These are phyloP conservation scores for Blastocladiella britannica DNA, from an alignment of 192 early-diverging fungal species.

Conservation along the genomic window DNA sequence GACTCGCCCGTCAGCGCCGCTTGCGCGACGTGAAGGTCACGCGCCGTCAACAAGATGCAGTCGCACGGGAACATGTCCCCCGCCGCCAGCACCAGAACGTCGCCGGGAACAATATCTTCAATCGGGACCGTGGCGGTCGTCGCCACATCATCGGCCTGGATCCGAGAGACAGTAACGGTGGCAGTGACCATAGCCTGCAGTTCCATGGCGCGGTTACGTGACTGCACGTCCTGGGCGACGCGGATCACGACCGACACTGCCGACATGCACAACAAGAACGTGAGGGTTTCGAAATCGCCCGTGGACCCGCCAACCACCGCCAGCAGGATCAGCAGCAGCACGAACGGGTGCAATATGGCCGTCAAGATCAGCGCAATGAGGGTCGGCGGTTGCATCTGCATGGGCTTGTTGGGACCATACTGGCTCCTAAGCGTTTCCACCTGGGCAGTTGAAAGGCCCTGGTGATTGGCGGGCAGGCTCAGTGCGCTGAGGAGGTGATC, in stretches of 20 bases:
- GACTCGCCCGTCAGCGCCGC: constrained; percentile 23
- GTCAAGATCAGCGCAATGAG: constrained; percentile 5
- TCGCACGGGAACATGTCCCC: constrained; percentile 22
- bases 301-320: constrained; percentile 12
- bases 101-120: constrained; percentile 19
- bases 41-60: constrained; percentile 15
- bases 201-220: constrained; percentile 8
- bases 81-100: constrained; percentile 18
- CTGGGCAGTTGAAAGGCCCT: too few relatives aligned
- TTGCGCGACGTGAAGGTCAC: constrained; percentile 26
- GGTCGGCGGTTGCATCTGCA: neutral
- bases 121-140: constrained; percentile 3
- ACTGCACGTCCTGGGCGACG: constrained; percentile 12
- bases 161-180: constrained; percentile 12
- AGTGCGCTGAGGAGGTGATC: too few relatives aligned
- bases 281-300: constrained; percentile 6
- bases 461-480: too few relatives aligned
- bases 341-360: constrained; percentile 22
- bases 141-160: constrained; percentile 5
- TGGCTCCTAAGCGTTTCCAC: too few relatives aligned
- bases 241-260: neutral
- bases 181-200: constrained; percentile 15
- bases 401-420: neutral
- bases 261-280: constrained; percentile 15
- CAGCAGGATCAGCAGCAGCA: constrained; percentile 12